Conservation (phyloP, 805 yeast genomes). For the Sungouiozyma ichnusensis region DNA sequence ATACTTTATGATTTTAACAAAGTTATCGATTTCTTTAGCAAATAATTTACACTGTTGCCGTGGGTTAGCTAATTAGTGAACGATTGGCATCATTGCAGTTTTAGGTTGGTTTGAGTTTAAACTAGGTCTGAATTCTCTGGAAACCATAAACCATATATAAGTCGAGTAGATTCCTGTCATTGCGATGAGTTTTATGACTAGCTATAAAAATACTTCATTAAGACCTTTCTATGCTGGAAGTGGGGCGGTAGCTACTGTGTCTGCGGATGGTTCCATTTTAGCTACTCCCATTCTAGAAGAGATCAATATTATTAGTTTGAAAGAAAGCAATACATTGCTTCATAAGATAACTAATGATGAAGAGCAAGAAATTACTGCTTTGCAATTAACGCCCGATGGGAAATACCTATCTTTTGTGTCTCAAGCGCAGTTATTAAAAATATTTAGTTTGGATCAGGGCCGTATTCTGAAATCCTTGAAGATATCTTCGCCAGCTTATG, state of each 20-base stretch:
- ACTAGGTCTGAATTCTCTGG: neutral
- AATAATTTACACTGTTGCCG: too few species aligned
- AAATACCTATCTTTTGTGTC: conserved; percentile 59
- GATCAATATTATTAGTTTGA: conserved; percentile 55
- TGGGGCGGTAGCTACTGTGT: conserved; percentile 62
- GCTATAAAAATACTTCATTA: conserved; percentile 33
- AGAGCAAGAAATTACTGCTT: conserved; percentile 66
- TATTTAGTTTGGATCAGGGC: conserved; percentile 34
- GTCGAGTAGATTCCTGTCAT: neutral
- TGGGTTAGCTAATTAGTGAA: neutral
- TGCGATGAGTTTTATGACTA: conserved; percentile 25
- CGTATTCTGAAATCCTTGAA: conserved; percentile 42
- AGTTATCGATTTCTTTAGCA: too few species aligned
- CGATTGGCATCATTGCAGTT: neutral
- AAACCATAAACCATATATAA: neutral
- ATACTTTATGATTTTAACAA: neutral
- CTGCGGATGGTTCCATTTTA: conserved; percentile 48
- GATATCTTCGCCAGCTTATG: conserved; percentile 71
- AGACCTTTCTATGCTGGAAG: conserved; percentile 79
- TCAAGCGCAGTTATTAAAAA: conserved; percentile 70
- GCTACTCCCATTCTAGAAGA: conserved; percentile 80
- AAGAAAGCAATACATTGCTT: conserved; percentile 30
- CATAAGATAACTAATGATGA: conserved; percentile 70
- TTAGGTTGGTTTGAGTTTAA: neutral
- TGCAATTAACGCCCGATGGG: conserved; percentile 72